Conservation (phyloP, 441 rosid genomes). For the Gossypium gossypioides region DNA sequence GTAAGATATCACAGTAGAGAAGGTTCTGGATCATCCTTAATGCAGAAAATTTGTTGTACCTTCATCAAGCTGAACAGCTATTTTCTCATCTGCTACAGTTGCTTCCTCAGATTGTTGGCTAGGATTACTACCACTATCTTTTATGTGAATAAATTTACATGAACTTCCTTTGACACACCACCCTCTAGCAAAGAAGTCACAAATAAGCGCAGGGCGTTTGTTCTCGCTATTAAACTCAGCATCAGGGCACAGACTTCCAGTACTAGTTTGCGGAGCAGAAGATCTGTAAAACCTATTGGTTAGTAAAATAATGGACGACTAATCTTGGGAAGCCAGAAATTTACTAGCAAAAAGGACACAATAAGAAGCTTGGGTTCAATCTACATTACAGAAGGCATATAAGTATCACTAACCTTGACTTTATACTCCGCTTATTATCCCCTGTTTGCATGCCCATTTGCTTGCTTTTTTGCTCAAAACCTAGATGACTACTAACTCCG, state of each 20-base stretch:
- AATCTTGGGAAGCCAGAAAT: slow-evolving; percentile 17
- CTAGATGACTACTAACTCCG: slow-evolving; percentile 13
- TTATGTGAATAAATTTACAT: slow-evolving; percentile 73
- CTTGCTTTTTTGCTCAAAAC: slow-evolving; percentile 23
- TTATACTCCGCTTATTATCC: slow-evolving; percentile 21
- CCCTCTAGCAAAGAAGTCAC: slow-evolving; percentile 73
- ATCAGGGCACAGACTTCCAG: slow-evolving; percentile 33
- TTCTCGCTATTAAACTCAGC: slow-evolving; percentile 26
- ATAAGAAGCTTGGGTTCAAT: slow-evolving; percentile 13
- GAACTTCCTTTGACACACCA: slow-evolving; percentile 77
- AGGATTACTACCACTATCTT: slow-evolving; percentile 23
- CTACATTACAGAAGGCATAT: slow-evolving; percentile 11
- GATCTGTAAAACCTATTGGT: slow-evolving; percentile 41
- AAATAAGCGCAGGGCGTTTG: slow-evolving; percentile 48
- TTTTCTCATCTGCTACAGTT: slow-evolving; percentile 28
- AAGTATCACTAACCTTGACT: slow-evolving; percentile 37
- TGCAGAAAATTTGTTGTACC: slow-evolving; percentile 35
- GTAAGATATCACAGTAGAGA: slow-evolving; percentile 21
- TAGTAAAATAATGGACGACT: slow-evolving; percentile 20
- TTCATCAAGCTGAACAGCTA: slow-evolving; percentile 29
- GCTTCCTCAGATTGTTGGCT: slow-evolving; percentile 24
- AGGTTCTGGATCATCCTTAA: slow-evolving; percentile 18
- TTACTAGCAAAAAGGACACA: slow-evolving; percentile 10
- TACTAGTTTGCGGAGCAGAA: slow-evolving; percentile 27
- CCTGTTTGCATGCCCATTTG: slow-evolving; percentile 23